Percentiles rank a stretch among this genome's conserved stretches.
These are phyloP conservation scores for Prototheca cutis DNA, from an alignment of 163 green algal genomes.

Conservation along the genomic window DNA sequence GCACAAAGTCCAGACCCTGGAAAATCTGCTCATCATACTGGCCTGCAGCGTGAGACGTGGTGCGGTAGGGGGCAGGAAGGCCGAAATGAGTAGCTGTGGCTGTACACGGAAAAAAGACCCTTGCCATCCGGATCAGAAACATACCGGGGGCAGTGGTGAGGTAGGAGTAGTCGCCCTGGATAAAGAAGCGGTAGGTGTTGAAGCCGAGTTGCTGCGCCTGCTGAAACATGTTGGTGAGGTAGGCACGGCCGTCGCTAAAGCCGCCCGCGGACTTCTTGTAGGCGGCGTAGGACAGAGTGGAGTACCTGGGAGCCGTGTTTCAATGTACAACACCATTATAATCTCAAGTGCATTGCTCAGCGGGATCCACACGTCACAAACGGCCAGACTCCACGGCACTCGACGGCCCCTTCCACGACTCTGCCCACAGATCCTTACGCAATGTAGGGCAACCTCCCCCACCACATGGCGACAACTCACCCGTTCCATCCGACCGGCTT, in stretches of 20 bases:
- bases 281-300: neutral
- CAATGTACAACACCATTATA: no score
- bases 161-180: slow-evolving; percentile 4
- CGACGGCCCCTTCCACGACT: no score
- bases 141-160: neutral
- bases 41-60: neutral
- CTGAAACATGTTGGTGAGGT: slow-evolving; percentile 8
- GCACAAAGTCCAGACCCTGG: slow-evolving; percentile 15
- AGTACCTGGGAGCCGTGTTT: neutral
- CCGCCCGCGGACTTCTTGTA: neutral
- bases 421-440: no score
- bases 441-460: no score
- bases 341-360: no score
- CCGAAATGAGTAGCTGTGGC: no score
- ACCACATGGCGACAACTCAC: no score
- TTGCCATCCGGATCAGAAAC: neutral
- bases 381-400: no score
- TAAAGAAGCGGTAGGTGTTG: slow-evolving; percentile 14
- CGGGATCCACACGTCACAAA: no score
- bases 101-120: no score
- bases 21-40: neutral
- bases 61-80: neutral
- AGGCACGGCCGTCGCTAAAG: neutral
- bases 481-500: neutral
- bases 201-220: neutral